Evolutionary conservation across 495 filamentous ascomycete genomes (phyloP).

Genomic region (Bathelium albidoporum): DNA sequence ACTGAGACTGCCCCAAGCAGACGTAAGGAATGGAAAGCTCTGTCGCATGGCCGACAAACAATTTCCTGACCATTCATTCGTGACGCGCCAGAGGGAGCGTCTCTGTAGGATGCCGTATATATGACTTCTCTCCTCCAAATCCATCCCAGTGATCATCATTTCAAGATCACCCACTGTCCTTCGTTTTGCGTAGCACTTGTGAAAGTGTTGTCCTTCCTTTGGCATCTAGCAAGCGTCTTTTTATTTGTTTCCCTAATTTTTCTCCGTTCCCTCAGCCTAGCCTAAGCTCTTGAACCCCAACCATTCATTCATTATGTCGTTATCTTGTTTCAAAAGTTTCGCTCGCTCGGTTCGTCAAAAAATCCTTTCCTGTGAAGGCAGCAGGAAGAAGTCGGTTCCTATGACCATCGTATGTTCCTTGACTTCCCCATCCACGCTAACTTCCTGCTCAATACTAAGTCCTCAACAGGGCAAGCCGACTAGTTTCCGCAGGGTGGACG

Average conservation of each 20-base stretch:
- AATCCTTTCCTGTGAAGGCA: background rate
- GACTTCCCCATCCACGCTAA: background rate
- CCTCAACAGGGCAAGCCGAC: constrained; percentile 23
- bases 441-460: background rate
- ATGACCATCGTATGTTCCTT: constrained; percentile 15
- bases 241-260: background rate
- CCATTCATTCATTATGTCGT: background rate
- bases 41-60: constrained; percentile 13
- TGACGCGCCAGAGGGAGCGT: background rate
- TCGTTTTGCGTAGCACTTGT: background rate
- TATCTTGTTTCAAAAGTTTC: background rate
- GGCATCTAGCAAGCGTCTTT: constrained; percentile 3
- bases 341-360: constrained; percentile 1
- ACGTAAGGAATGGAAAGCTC: constrained; percentile 18
- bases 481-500: constrained; percentile 26
- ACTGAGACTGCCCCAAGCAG: background rate
- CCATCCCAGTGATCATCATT: background rate
- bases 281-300: constrained; percentile 14
- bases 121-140: background rate
- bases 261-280: background rate
- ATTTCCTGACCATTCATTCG: background rate
- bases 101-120: background rate
- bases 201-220: background rate
- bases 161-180: background rate
- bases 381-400: background rate